Base-by-base conservation (phyloP, 768 basidiomycete species). In the Podaxis sp. region DNA sequence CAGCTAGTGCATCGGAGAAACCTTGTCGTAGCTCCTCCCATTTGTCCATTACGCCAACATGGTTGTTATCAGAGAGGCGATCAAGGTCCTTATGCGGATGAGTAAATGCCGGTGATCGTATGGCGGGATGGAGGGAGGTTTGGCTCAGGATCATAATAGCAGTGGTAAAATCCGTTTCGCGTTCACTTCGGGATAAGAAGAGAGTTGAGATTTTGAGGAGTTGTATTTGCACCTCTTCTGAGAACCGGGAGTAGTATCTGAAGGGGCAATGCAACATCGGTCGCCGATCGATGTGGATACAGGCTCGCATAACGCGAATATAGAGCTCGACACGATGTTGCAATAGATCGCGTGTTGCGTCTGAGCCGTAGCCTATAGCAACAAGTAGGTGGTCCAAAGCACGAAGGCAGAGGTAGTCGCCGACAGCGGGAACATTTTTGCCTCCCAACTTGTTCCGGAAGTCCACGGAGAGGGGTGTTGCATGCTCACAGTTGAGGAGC, bases 391-490 rank as follows among this genome's bases (percentile, higher is more conserved):
- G 56, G 40, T 57, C 56, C 40, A 57, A n/a, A 24, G 24, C 38
- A 44, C 56, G 56, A 6, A 57, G 42, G 56, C 56, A 57, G 40
- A 57, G 56, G 56, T 57, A 57, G 26, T 57, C 56, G 22, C 56
- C 44, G 12, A 57, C 26, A 28, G 40, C 56, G 30, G 56, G 56
- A 24, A 15, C 22, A 11, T 39, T 30, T 28, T 28, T 39, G 13
- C 56, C 56, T 6, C 56, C 56, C 13, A 57, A 40, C 17, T 57
- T 57, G 40, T 57, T 46, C 40, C 40, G 38, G 15, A 57, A 57
- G 28, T 57, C 56, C 15, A 40, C 17, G 15, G 56, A 42, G 7
- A 57, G 42, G 12, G 56, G 56, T 2, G 56, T 40, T 15, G n/a
- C 17, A 15, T 30, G 56, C 22, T 28, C 42, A 22, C 56, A 57